These are phyloP conservation scores for Colletotrichum lindemuthianum DNA, from an alignment of 2,329 filamentous ascomycete genomes.

Conservation along the genomic window DNA sequence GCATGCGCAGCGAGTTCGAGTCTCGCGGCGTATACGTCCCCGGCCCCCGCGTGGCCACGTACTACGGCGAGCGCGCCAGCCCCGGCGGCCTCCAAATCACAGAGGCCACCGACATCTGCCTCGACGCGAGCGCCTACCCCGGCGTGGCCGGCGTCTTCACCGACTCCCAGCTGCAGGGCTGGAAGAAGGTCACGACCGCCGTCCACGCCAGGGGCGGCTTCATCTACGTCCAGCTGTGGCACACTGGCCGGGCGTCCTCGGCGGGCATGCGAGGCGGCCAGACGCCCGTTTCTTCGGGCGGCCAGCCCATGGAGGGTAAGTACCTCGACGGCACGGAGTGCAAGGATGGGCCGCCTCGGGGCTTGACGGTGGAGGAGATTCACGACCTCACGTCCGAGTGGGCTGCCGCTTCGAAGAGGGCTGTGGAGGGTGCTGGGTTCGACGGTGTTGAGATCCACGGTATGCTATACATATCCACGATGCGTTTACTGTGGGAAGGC, in stretches of 20 bases:
- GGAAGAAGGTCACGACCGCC: conserved; percentile 68
- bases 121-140: conserved; percentile 42
- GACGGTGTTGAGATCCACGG: conserved; percentile 74
- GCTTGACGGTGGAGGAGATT: conserved; percentile 74
- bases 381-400: conserved; percentile 67
- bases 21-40: conserved; percentile 48
- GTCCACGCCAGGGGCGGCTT: conserved; percentile 71
- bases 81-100: conserved; percentile 44
- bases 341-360: conserved; percentile 60
- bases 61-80: conserved; percentile 46
- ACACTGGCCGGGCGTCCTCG: conserved; percentile 61
- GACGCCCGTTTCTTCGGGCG: conserved; percentile 43
- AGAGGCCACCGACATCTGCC: conserved; percentile 46
- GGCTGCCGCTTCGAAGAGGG: conserved; percentile 60
- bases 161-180: conserved; percentile 52
- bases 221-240: conserved; percentile 72
- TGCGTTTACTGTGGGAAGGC: too few relatives aligned
- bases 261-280: conserved; percentile 36
- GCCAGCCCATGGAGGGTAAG: conserved; percentile 52
- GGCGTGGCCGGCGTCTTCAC: conserved; percentile 45
- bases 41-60: conserved; percentile 40
- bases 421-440: conserved; percentile 69
- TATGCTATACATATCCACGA: neutral
- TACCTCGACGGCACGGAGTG: conserved; percentile 36
- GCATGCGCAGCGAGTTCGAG: conserved; percentile 44